These are phyloP conservation scores for Lepidopterella palustris DNA, from an alignment of 495 filamentous ascomycete genomes.

Conservation along the genomic window DNA sequence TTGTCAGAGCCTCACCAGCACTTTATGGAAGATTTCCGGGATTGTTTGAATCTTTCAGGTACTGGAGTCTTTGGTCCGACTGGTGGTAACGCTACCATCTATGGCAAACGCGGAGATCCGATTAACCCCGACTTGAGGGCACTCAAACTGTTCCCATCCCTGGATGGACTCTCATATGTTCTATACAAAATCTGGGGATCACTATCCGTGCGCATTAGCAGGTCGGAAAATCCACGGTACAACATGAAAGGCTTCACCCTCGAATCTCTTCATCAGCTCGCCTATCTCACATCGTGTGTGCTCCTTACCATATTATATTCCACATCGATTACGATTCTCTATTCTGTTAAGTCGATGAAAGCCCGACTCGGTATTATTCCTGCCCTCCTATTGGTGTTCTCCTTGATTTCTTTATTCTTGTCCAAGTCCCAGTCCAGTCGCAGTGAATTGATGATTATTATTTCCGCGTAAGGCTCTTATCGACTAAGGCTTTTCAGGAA, in stretches of 20 bases:
- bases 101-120: background rate
- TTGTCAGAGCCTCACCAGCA: background rate
- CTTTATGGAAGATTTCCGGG: background rate
- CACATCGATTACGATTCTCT: conserved; percentile 2
- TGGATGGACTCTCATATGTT: background rate
- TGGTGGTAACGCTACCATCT: background rate
- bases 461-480: conserved; percentile 6
- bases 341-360: background rate
- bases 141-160: background rate
- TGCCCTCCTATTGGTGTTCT: background rate
- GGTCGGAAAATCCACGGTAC: background rate
- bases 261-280: background rate
- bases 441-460: conserved; percentile 1
- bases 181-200: background rate
- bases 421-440: conserved; percentile 5
- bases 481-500: background rate
- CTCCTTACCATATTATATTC: conserved; percentile 4
- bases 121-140: background rate
- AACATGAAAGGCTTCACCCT: background rate
- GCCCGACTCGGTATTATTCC: background rate
- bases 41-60: background rate
- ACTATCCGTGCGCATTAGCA: background rate
- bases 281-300: background rate
- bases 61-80: background rate
- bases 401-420: no score